These are phyloP conservation scores for Eucalyptus camaldulensis DNA, from an alignment of 345 rosid genomes.

Conservation along the genomic window DNA sequence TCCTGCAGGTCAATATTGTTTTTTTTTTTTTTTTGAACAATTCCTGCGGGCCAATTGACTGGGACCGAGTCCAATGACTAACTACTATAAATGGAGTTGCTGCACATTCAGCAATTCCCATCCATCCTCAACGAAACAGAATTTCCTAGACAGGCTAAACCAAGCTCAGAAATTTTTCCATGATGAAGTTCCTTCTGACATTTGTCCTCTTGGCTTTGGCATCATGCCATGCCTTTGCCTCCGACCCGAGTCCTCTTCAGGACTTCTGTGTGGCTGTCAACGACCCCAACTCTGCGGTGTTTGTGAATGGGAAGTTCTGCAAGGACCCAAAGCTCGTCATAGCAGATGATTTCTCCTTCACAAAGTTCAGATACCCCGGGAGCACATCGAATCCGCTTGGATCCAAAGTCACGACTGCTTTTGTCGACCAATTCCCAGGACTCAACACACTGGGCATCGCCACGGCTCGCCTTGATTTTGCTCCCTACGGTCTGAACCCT, in stretches of 20 bases:
- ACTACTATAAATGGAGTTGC: background rate
- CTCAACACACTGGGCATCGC: background rate
- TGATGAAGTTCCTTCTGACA: background rate
- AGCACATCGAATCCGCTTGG: background rate
- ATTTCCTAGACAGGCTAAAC: background rate
- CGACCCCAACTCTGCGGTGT: background rate
- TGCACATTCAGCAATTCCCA: background rate
- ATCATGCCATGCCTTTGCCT: background rate
- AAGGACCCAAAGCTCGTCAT: background rate
- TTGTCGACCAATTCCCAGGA: background rate
- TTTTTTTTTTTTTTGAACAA: too few species aligned
- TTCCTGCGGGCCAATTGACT: background rate
- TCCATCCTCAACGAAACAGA: background rate
- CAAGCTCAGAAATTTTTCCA: background rate
- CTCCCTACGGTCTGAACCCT: background rate
- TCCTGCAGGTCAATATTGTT: background rate
- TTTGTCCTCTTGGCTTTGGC: background rate
- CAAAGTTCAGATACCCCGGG: background rate
- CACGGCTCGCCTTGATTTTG: background rate
- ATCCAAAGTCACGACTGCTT: background rate
- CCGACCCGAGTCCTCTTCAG: background rate
- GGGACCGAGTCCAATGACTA: background rate
- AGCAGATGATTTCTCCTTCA: background rate
- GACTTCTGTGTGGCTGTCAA: background rate
- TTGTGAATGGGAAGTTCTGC: background rate